Conservation (phyloP, 768 basidiomycete genomes). For the Naganishia randhawae region DNA sequence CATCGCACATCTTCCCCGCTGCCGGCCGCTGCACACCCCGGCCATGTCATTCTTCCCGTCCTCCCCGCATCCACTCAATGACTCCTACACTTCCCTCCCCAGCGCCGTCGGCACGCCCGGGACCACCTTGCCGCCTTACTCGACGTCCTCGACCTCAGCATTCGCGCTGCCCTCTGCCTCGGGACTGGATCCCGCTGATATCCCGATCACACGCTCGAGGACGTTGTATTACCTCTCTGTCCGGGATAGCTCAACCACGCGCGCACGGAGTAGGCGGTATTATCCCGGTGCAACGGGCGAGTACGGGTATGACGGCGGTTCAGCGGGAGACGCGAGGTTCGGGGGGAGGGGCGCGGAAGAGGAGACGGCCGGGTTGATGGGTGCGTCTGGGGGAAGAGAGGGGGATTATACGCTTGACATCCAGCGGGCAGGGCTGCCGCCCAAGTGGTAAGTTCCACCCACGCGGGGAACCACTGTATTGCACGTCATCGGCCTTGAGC, state of each 20-base stretch:
- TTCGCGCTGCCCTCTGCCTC: background rate
- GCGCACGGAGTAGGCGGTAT: constrained; percentile 30
- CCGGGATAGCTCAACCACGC: constrained; percentile 29
- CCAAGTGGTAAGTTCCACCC: constrained; percentile 65
- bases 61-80: background rate
- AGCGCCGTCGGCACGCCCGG: background rate
- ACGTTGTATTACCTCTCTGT: constrained; percentile 30
- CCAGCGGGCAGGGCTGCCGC: constrained; percentile 63
- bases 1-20: no score
- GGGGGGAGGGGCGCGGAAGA: constrained; percentile 46
- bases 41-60: constrained; percentile 19
- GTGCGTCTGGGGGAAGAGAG: constrained; percentile 31
- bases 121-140: background rate
- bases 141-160: background rate
- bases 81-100: background rate
- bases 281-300: background rate
- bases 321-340: background rate
- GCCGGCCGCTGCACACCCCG: no score
- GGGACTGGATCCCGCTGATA: background rate
- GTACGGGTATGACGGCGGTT: constrained; percentile 10
- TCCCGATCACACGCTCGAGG: constrained; percentile 23
- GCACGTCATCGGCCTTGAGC: constrained; percentile 9
- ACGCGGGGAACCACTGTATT: constrained; percentile 12
- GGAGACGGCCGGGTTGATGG: constrained; percentile 65
- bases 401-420: constrained; percentile 55